Evolutionary conservation across 192 early-diverging fungal species (phyloP).

Genomic region (Chytriomyces confervae): DNA sequence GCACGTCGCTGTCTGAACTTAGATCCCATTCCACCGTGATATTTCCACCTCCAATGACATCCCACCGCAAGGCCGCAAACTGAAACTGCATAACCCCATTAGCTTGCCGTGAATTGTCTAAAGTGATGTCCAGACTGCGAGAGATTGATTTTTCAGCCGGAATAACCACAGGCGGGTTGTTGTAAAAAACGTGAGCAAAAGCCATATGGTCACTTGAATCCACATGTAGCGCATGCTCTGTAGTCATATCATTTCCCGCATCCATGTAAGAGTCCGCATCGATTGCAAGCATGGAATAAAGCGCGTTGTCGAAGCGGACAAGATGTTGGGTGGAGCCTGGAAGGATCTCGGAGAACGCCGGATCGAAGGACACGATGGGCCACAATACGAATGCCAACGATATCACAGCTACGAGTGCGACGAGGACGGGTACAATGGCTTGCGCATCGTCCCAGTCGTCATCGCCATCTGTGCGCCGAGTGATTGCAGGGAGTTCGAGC

Average conservation of each 20-base stretch:
- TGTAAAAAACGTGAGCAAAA: constrained; percentile 20
- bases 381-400: constrained; percentile 20
- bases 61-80: constrained; percentile 6
- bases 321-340: neutral
- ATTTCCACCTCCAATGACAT: constrained; percentile 16
- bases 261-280: no score
- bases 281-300: no score
- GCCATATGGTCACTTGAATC: no score
- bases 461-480: neutral
- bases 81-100: neutral
- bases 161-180: neutral
- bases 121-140: neutral
- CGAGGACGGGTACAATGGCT: constrained; percentile 1
- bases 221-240: no score
- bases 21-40: constrained; percentile 10
- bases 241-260: no score
- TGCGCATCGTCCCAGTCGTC: constrained; percentile 20
- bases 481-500: neutral
- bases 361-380: constrained; percentile 29
- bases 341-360: neutral
- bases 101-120: neutral
- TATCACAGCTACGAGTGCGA: neutral
- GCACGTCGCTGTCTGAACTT: neutral
- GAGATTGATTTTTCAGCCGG: neutral
- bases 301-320: no score